Evolutionary conservation across 2,329 filamentous ascomycete species (phyloP).

Genomic region (Aspergillus novofumigatus): DNA sequence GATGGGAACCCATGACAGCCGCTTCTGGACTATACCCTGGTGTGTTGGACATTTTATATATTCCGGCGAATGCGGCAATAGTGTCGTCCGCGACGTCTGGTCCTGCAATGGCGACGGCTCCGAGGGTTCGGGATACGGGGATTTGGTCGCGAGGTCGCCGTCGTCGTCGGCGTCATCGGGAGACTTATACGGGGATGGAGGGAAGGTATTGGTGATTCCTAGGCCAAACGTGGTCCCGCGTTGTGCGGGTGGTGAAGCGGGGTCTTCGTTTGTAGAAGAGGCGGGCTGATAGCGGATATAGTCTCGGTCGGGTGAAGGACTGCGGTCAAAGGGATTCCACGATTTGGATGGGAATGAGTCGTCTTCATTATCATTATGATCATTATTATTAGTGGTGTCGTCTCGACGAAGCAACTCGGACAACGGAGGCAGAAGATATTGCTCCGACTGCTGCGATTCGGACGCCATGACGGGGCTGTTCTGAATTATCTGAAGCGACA

Average conservation of each 20-base stretch:
- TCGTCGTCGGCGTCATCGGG: neutral
- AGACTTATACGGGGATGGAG: neutral
- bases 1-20: slow-evolving; percentile 33
- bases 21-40: slow-evolving; percentile 25
- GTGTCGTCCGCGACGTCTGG: slow-evolving; percentile 2
- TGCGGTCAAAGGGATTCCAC: slow-evolving; percentile 2
- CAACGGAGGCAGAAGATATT: slow-evolving; percentile 3
- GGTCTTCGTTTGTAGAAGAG: neutral
- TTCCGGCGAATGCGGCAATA: slow-evolving; percentile 4
- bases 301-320: neutral
- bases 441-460: neutral
- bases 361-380: neutral
- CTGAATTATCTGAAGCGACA: neutral
- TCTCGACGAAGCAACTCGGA: neutral
- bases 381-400: neutral
- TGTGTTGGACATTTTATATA: slow-evolving; percentile 27
- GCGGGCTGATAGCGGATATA: slow-evolving; percentile 5
- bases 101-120: neutral
- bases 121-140: neutral
- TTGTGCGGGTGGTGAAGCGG: neutral
- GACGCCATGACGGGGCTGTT: neutral
- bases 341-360: neutral
- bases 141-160: neutral
- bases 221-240: neutral
- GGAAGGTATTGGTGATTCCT: neutral